These are phyloP conservation scores for Cylindrotheca fusiformis DNA, from an alignment of 108 stramenopile species.

Conservation along the genomic window DNA sequence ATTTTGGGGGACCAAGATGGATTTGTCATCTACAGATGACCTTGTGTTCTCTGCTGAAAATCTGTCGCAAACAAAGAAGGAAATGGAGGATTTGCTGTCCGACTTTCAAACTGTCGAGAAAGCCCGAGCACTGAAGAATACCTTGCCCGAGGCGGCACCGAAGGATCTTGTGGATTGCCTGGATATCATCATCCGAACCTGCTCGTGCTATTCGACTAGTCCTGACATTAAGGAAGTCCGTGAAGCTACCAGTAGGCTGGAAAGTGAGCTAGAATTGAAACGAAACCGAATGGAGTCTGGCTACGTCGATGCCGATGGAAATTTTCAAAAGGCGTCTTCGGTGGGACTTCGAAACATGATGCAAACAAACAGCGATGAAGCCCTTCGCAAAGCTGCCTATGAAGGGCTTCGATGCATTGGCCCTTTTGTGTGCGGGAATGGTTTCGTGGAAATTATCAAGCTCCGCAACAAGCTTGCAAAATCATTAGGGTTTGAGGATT, in stretches of 20 bases:
- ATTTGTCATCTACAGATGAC: slow-evolving; percentile 34
- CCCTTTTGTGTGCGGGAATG: slow-evolving; percentile 60
- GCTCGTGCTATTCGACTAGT: slow-evolving; percentile 56
- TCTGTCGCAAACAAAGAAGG: slow-evolving; percentile 57
- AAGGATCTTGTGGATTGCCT: slow-evolving; percentile 41
- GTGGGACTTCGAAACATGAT: slow-evolving; percentile 59
- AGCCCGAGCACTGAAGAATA: slow-evolving; percentile 30
- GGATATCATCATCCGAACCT: slow-evolving; percentile 48
- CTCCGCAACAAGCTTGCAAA: slow-evolving; percentile 58
- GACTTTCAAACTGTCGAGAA: slow-evolving; percentile 38
- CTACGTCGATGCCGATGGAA: slow-evolving; percentile 30
- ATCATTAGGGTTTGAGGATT: slow-evolving; percentile 49
- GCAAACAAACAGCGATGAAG: slow-evolving; percentile 46
- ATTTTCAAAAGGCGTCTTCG: slow-evolving; percentile 52
- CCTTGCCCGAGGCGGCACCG: slow-evolving; percentile 21
- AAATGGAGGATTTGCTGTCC: slow-evolving; percentile 63
- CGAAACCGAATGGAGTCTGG: slow-evolving; percentile 56
- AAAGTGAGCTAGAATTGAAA: slow-evolving; percentile 51
- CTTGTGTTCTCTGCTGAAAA: slow-evolving; percentile 43
- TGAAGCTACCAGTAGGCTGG: slow-evolving; percentile 47
- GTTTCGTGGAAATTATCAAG: slow-evolving; percentile 71
- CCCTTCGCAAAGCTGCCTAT: slow-evolving; percentile 52
- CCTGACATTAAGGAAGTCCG: slow-evolving; percentile 48
- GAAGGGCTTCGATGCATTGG: slow-evolving; percentile 71
- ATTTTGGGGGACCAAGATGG: slow-evolving; percentile 86